Percentiles rank a stretch among this genome's conserved stretches.
phyloP scores from a whole-genome alignment of 257 asterid species.

The Penstemon newberryi region DNA sequence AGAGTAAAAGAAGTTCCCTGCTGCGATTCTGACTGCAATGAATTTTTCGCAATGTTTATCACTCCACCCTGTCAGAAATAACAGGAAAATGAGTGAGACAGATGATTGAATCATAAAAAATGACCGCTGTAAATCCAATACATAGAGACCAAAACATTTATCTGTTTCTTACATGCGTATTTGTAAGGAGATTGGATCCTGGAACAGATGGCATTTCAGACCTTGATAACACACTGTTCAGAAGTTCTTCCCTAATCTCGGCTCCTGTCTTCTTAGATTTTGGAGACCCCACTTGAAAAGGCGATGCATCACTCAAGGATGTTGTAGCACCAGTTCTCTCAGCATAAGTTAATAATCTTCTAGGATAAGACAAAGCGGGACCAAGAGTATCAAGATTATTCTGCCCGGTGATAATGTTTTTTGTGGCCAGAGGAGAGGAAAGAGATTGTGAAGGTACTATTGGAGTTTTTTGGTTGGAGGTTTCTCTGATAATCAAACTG shows the following conservation, averaged over 20 bases:
- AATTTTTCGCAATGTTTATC: slow-evolving; percentile 41
- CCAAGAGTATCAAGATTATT: slow-evolving; percentile 60
- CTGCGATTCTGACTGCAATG: slow-evolving; percentile 55
- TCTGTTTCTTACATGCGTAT: slow-evolving; percentile 59
- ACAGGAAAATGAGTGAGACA: slow-evolving; percentile 12
- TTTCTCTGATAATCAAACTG: slow-evolving; percentile 32
- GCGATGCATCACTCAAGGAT: slow-evolving; percentile 57
- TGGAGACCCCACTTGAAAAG: slow-evolving; percentile 66
- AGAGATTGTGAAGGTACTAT: slow-evolving; percentile 49
- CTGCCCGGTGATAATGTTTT: slow-evolving; percentile 41
- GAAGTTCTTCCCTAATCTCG: slow-evolving; percentile 81
- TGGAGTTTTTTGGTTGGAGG: slow-evolving; percentile 45
- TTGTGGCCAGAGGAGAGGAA: slow-evolving; percentile 54
- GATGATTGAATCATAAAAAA: not conserved
- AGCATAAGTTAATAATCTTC: slow-evolving; percentile 84
- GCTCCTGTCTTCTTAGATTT: slow-evolving; percentile 87
- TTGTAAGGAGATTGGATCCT: slow-evolving; percentile 46
- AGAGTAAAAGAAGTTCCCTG: slow-evolving; percentile 80
- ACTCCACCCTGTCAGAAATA: slow-evolving; percentile 60
- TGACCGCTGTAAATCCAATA: not conserved
- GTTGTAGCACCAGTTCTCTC: slow-evolving; percentile 83
- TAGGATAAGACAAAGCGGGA: slow-evolving; percentile 54
- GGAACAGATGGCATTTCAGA: slow-evolving; percentile 56
- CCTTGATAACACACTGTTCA: slow-evolving; percentile 62
- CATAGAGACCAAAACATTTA: slow-evolving; percentile 4